Base-by-base conservation (phyloP, 805 yeast genomes). In the Komagataella phaffii region DNA sequence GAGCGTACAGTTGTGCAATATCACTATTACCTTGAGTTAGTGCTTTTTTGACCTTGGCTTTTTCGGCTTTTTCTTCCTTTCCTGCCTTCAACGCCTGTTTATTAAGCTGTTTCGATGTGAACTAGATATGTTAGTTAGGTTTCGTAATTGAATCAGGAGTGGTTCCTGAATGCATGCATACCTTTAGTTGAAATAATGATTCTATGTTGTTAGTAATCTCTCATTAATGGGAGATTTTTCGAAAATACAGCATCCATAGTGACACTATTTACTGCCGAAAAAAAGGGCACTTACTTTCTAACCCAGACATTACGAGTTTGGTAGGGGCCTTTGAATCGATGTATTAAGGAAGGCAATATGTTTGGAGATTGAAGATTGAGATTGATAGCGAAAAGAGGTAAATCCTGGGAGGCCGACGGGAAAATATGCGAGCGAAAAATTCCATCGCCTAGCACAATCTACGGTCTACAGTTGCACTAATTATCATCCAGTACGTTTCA, bases 1-100 rank as follows among this genome's bases (percentile, higher is more conserved):
- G 95, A 0, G 99, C 99, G 61, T 93, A 91, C 47, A 93, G 76
- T 62, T 81, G 85, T 0, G 98, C 98, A 54, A 93, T 89, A 63
- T 93, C 99, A 59, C 83, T 85, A 63, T 85, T 84, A 17, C 96
- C 96, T 58, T 83, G 88, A 49, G 74, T 72, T 70, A 88, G 72
- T 1, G 96, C 96, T 73, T 88, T 91, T 66, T 91, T 91, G 54
- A 89, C 83, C 62, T 87, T 88, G 58, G 84, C 84, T 67, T 88
- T 88, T 67, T 93, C 98, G 45, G 79, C 76, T 44, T 80, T 79
- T 61, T 88, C 96, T 63, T 93, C 99, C 62, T 89, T 90, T 1
- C 89, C 87, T 2, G 98, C 90, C 64, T 83, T 85, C 30, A 82
- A 76, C 1, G 98, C 91, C 67, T 93, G 99, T 64, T 90, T 78